Percentiles rank a stretch among this genome's conserved stretches.
Conservation (phyloP, 1,284 basidiomycete genomes). For the Puccinia horiana region DNA sequence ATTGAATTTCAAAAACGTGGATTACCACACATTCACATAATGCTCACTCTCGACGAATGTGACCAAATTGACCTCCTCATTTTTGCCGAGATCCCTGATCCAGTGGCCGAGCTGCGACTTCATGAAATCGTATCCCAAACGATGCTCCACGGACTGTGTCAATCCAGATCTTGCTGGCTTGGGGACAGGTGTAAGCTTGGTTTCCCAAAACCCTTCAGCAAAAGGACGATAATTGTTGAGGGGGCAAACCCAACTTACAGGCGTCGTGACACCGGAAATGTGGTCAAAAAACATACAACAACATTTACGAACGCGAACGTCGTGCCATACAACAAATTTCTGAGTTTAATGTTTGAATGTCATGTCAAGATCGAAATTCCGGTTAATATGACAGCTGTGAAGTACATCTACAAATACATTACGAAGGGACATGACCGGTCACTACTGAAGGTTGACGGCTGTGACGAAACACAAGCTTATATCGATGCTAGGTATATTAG, state of each 20-base stretch:
- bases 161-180: neutral
- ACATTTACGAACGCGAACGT: constrained; percentile 62
- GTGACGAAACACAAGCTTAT: constrained; percentile 55
- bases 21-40: neutral
- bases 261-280: constrained; percentile 52
- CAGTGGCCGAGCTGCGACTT: constrained; percentile 59
- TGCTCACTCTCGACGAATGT: neutral
- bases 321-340: too few species aligned
- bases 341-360: too few species aligned
- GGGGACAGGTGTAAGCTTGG: constrained; percentile 57
- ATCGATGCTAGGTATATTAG: constrained; percentile 53
- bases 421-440: constrained; percentile 62
- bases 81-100: constrained; percentile 61
- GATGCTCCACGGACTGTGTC: constrained; percentile 64
- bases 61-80: constrained; percentile 60
- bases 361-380: too few species aligned
- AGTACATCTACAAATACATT: constrained; percentile 64
- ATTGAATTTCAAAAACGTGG: constrained; percentile 25
- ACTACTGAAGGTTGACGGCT: constrained; percentile 52
- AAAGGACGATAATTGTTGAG: constrained; percentile 58
- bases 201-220: constrained; percentile 60
- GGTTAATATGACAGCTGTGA: constrained; percentile 59
- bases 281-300: constrained; percentile 60
- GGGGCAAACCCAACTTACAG: constrained; percentile 60
- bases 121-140: constrained; percentile 57